phyloP scores from a whole-genome alignment of 1,284 basidiomycete species.

The Cutaneotrichosporon sp. region DNA sequence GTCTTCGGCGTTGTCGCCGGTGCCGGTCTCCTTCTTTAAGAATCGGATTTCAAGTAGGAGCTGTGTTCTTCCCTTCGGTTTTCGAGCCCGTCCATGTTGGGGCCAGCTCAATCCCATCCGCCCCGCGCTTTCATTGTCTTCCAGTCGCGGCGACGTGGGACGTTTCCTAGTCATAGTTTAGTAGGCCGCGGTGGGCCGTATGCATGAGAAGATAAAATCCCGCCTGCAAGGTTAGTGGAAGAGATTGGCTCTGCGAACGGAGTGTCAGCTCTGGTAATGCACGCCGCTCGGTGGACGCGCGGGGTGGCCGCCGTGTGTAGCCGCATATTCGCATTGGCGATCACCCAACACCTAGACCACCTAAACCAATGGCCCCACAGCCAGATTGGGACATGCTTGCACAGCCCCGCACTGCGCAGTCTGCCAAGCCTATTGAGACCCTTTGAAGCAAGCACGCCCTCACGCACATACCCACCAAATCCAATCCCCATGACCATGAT shows the following conservation, averaged over 20 bases:
- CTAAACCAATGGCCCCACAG: not conserved
- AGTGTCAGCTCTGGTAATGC: too few relatives aligned
- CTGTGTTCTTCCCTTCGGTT: not conserved
- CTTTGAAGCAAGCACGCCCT: not conserved
- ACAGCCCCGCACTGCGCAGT: not conserved
- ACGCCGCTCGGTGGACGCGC: too few relatives aligned
- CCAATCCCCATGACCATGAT: not conserved
- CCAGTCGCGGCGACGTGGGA: slow-evolving; percentile 14
- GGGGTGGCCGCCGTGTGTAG: not conserved
- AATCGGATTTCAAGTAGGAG: not conserved
- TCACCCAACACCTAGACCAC: too few relatives aligned
- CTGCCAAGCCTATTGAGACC: not conserved
- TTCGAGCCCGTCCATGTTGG: not conserved
- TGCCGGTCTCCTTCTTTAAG: slow-evolving; percentile 15
- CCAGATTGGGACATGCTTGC: not conserved
- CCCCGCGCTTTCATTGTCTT: slow-evolving; percentile 14
- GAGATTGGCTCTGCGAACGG: too few relatives aligned
- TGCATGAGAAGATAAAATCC: slow-evolving; percentile 11
- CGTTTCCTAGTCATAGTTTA: slow-evolving; percentile 11
- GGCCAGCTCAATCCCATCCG: slow-evolving; percentile 7
- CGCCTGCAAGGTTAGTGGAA: not conserved
- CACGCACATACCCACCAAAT: not conserved
- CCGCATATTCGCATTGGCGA: too few relatives aligned
- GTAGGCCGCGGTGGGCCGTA: slow-evolving; percentile 8
- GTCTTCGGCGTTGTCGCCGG: slow-evolving; percentile 12